Conservation (phyloP, 495 filamentous ascomycete genomes). For the Penicillium odoratum region DNA sequence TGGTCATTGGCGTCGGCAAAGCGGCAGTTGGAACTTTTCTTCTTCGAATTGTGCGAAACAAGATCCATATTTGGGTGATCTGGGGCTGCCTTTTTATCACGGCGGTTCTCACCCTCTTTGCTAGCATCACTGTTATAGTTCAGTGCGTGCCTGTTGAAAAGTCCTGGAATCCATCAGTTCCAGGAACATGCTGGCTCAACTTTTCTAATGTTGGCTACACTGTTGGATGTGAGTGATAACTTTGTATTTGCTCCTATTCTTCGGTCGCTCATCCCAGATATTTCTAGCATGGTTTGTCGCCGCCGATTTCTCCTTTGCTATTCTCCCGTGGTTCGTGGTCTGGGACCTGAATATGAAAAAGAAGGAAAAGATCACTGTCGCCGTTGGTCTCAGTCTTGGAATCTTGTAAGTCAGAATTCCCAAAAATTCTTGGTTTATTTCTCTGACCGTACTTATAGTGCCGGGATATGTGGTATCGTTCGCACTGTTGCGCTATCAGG, state of each 20-base stretch:
- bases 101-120: slow-evolving; percentile 22
- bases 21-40: slow-evolving; percentile 25
- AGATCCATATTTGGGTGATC: slow-evolving; percentile 27
- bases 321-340: slow-evolving; percentile 32
- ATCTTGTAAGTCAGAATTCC: slow-evolving; percentile 20
- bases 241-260: background rate
- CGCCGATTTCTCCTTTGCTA: slow-evolving; percentile 29
- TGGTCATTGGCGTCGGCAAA: slow-evolving; percentile 30
- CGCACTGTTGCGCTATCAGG: slow-evolving; percentile 26
- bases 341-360: slow-evolving; percentile 36
- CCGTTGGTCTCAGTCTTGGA: slow-evolving; percentile 28
- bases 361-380: slow-evolving; percentile 32
- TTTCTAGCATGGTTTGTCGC: slow-evolving; percentile 27
- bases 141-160: slow-evolving; percentile 28
- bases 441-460: slow-evolving; percentile 12
- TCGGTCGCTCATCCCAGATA: background rate
- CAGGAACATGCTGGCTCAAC: slow-evolving; percentile 26
- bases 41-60: slow-evolving; percentile 30
- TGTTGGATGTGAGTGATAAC: slow-evolving; percentile 25
- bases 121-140: slow-evolving; percentile 23
- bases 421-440: background rate
- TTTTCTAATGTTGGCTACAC: slow-evolving; percentile 31
- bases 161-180: slow-evolving; percentile 21
- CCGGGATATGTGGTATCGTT: slow-evolving; percentile 32
- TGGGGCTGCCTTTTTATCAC: slow-evolving; percentile 21